Base-by-base conservation (phyloP, 2,329 filamentous ascomycete species). In the Lachnellula hyalina region DNA sequence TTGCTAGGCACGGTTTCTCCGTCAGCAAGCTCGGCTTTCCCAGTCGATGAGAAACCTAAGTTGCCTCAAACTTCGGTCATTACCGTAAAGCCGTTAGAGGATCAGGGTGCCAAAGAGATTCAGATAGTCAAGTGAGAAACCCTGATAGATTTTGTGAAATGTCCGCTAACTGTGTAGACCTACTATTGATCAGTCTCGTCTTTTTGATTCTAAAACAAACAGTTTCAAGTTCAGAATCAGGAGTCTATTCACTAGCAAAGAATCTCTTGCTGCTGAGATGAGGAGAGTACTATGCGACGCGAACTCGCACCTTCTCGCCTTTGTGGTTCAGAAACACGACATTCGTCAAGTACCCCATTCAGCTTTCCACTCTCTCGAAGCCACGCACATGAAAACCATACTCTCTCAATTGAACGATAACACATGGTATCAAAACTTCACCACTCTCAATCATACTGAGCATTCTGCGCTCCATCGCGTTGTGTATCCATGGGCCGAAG, bases 261-360 rank as follows among this genome's bases (percentile, higher is more conserved):
- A 61, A 15, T 65, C 65, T 17, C 65, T 67, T 32, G 65, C 64
- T 42, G 35, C 49, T 14, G 65, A 67, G 47, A 65, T 67, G 58
- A 58, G 56, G 14, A 51, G 52, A 41, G 49, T 49, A 3, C 55
- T 67, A 14, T 50, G 49, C n/a, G 52, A 60, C 34, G 56, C 57
- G 1, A 53, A 63, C 19, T 63, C 59, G 28, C 47, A 54, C 15
- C 59, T 67, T 19, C 23, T 56, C n/a, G 65, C 63, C 1, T 64
- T 58, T 34, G 45, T 67, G 17, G 57, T 67, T 17, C 54, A 61
- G 42, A 34, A 35, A 4, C n/a, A 44, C 12, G 40, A 44, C n/a
- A n/a, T 48, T 4, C 52, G 58, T 15, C 45, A 50, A 21, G 53
- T 67, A 15, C 65, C 65, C 2, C 65, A 67, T 40, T 67, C 64